Conservation (phyloP, 805 yeast species). For the Candida stauntonica region DNA sequence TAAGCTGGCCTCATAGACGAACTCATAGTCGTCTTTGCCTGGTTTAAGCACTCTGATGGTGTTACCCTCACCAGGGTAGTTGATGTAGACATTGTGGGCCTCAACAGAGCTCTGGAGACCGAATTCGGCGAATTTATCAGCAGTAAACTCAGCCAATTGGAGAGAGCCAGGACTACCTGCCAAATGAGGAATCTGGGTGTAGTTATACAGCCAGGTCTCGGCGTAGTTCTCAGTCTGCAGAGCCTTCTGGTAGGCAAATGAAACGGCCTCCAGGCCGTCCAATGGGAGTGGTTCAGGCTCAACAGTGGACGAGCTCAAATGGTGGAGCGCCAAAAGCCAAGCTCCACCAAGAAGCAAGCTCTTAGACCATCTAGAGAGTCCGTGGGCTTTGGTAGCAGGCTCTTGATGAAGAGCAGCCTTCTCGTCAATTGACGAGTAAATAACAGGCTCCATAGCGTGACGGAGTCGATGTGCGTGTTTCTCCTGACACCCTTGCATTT, state of each 20-base stretch:
- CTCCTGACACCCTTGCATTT: too few relatives aligned
- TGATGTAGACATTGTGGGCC: slow-evolving; percentile 56
- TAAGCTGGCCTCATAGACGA: slow-evolving; percentile 48
- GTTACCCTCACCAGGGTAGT: slow-evolving; percentile 53
- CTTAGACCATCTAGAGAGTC: background rate
- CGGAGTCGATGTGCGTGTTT: slow-evolving; percentile 7
- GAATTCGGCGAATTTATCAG: slow-evolving; percentile 50
- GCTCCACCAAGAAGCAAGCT: background rate
- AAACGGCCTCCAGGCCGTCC: slow-evolving; percentile 5
- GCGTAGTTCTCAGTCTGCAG: slow-evolving; percentile 33
- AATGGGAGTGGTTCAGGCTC: slow-evolving; percentile 1
- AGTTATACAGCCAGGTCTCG: slow-evolving; percentile 49
- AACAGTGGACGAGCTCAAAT: slow-evolving; percentile 1
- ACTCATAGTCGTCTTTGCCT: slow-evolving; percentile 10
- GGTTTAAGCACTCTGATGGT: slow-evolving; percentile 39
- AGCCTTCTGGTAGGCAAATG: slow-evolving; percentile 23
- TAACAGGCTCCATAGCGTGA: background rate
- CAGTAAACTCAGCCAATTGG: slow-evolving; percentile 54
- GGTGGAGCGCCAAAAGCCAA: background rate
- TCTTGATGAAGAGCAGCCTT: too few relatives aligned
- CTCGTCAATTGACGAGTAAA: background rate
- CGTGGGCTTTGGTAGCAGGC: too few relatives aligned
- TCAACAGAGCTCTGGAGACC: slow-evolving; percentile 54
- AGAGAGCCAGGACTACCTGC: slow-evolving; percentile 46
- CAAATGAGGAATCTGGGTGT: slow-evolving; percentile 51